A percentile compares a stretch with the other conserved stretches of the same genome.
phyloP scores from a whole-genome alignment of 2,329 filamentous ascomycete species.

The Thelonectria blattea region DNA sequence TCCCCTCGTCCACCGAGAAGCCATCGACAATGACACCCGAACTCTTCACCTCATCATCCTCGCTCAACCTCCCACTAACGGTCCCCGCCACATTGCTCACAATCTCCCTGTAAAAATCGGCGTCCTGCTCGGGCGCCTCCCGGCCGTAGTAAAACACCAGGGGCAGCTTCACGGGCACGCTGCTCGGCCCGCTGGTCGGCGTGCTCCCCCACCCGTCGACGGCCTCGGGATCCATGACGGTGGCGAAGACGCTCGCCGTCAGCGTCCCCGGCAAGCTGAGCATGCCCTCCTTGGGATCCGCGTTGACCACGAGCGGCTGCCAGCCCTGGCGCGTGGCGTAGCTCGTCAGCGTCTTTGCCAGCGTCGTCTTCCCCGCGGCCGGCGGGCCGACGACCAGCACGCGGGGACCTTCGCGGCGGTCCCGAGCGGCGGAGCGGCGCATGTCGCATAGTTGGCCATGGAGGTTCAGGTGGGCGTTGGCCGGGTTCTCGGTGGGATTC shows the following conservation, averaged over 20 bases:
- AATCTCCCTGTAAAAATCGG: constrained; percentile 74
- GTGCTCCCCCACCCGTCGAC: constrained; percentile 89
- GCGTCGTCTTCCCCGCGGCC: constrained; percentile 81
- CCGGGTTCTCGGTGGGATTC: constrained; percentile 78
- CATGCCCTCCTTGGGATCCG: constrained; percentile 82
- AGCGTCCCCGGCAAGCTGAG: constrained; percentile 80
- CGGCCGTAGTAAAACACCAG: constrained; percentile 89
- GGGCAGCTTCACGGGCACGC: constrained; percentile 88
- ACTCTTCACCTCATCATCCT: constrained; percentile 73
- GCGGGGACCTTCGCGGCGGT: constrained; percentile 69
- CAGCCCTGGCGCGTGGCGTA: constrained; percentile 78
- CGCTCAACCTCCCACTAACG: constrained; percentile 76
- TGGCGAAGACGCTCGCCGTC: constrained; percentile 85
- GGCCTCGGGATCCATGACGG: constrained; percentile 78
- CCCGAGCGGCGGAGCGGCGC: constrained; percentile 64
- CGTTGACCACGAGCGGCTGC: constrained; percentile 82
- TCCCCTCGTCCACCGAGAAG: constrained; percentile 70
- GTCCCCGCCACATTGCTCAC: constrained; percentile 79
- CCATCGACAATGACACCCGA: constrained; percentile 89
- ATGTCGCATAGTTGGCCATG: constrained; percentile 84
- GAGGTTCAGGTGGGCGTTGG: constrained; percentile 80
- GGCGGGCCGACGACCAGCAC: constrained; percentile 82
- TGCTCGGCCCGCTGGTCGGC: constrained; percentile 87
- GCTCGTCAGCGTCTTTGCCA: constrained; percentile 77
- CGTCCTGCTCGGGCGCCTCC: constrained; percentile 73